Percentiles rank a stretch among this genome's conserved stretches.
phyloP scores from a whole-genome alignment of 73 alveolate species.

The Blepharisma japonicum region DNA sequence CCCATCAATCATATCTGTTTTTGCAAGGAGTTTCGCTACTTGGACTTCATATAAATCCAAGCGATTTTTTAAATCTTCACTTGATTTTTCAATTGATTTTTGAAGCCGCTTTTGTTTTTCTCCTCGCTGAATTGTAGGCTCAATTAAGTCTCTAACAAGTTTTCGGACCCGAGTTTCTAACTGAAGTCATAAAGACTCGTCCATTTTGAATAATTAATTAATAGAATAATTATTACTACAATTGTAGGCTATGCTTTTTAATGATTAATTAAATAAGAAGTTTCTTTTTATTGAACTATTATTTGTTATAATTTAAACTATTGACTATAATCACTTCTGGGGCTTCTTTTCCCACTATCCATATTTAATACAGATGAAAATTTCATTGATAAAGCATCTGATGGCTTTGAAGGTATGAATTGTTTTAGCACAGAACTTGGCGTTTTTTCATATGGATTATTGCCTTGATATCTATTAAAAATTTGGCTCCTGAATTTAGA shows the following conservation, averaged over 20 bases:
- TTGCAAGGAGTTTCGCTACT: not conserved
- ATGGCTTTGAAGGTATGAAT: conserved; percentile 11
- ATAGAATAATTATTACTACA: too few species aligned
- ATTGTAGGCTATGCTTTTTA: too few species aligned
- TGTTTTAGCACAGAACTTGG: conserved; percentile 29
- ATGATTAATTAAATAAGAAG: too few species aligned
- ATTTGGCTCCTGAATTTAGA: conserved; percentile 38
- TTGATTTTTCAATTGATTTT: not conserved
- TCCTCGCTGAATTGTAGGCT: conserved; percentile 24
- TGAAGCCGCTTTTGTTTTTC: not conserved
- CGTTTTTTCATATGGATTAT: conserved; percentile 29
- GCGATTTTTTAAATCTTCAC: not conserved
- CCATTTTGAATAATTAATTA: not conserved
- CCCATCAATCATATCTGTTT: not conserved
- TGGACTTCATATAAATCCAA: not conserved
- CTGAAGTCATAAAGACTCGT: conserved; percentile 36
- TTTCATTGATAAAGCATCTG: not conserved
- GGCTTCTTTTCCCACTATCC: not conserved
- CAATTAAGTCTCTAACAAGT: conserved; percentile 24
- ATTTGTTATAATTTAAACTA: too few species aligned
- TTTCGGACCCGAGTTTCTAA: conserved; percentile 20
- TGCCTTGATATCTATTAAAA: conserved; percentile 36
- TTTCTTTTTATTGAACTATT: too few species aligned
- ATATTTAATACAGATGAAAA: not conserved
- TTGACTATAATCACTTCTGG: not conserved